Percentiles rank a stretch among this genome's conserved stretches.
Conservation (phyloP, 441 rosid genomes). For the Pelargonium australe region DNA sequence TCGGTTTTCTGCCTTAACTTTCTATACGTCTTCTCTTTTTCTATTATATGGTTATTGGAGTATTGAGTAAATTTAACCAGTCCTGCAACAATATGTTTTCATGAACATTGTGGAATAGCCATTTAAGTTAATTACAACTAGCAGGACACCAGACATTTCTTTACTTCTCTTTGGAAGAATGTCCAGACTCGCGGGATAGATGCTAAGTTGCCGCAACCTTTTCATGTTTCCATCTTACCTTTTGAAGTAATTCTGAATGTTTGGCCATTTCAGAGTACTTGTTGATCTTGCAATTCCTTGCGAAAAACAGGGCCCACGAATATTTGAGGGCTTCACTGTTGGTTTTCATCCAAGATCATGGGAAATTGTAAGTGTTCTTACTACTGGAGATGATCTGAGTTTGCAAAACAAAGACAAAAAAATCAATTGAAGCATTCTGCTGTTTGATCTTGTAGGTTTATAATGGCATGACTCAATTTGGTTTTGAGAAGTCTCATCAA, state of each 20-base stretch:
- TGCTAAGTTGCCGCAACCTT: not conserved
- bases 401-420: conserved; percentile 1
- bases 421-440: conserved; percentile 7
- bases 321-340: conserved; percentile 82
- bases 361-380: conserved; percentile 65
- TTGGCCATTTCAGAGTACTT: conserved; percentile 40
- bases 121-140: too few species aligned
- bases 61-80: too few species aligned
- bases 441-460: conserved; percentile 46
- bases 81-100: too few species aligned
- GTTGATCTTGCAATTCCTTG: conserved; percentile 83
- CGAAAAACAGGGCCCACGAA: conserved; percentile 68
- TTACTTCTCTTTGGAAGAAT: too few species aligned
- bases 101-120: too few species aligned
- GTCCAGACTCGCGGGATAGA: too few species aligned
- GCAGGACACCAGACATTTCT: too few species aligned
- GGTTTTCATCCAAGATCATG: conserved; percentile 93
- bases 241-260: conserved; percentile 15
- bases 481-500: conserved; percentile 51
- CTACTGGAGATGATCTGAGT: conserved; percentile 7
- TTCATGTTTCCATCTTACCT: conserved; percentile 7
- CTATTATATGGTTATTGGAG: too few species aligned
- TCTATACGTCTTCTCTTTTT: too few species aligned
- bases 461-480: conserved; percentile 82
- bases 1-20: too few species aligned